A percentile compares a stretch with the other conserved stretches of the same genome.
phyloP scores from a whole-genome alignment of 2,329 filamentous ascomycete genomes.

The Microdochium paspali region DNA sequence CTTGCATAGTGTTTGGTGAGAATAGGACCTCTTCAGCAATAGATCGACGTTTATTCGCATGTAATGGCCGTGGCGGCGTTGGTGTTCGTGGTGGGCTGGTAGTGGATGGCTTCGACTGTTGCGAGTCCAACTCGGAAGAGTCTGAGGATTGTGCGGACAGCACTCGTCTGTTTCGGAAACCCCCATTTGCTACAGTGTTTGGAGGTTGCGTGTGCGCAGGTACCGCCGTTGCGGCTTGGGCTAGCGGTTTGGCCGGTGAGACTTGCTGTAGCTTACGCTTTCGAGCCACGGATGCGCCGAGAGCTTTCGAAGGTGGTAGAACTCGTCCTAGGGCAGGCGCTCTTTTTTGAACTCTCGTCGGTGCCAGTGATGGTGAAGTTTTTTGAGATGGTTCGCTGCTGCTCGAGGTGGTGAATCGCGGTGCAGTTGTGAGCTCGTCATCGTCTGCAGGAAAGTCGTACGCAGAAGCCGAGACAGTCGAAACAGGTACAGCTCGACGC shows the following conservation, averaged over 20 bases:
- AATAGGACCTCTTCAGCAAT: conserved; percentile 3
- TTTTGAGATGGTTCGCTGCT: conserved; percentile 8
- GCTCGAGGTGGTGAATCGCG: conserved; percentile 10
- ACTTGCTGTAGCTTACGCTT: conserved; percentile 21
- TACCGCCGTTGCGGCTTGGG: conserved; percentile 9
- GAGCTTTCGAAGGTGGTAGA: not conserved
- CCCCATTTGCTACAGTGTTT: not conserved
- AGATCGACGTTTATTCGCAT: conserved; percentile 1
- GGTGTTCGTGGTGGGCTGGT: conserved; percentile 20
- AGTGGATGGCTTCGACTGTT: conserved; percentile 10
- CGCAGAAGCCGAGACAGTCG: conserved; percentile 3
- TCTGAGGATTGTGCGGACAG: conserved; percentile 6
- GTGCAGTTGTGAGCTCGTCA: conserved; percentile 8
- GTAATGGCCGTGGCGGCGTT: conserved; percentile 7
- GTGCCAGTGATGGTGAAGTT: conserved; percentile 9
- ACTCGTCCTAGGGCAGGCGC: not conserved
- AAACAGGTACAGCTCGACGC: not conserved
- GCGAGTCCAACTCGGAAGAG: conserved; percentile 11
- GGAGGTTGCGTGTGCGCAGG: conserved; percentile 5
- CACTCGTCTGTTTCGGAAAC: not conserved
- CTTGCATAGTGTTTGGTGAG: conserved; percentile 7
- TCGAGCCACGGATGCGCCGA: conserved; percentile 6
- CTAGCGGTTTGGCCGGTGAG: conserved; percentile 12
- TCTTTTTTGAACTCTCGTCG: not conserved
- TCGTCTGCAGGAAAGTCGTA: conserved; percentile 16